phyloP scores from a whole-genome alignment of 805 yeast species.

The Metschnikowia corniflorae region DNA sequence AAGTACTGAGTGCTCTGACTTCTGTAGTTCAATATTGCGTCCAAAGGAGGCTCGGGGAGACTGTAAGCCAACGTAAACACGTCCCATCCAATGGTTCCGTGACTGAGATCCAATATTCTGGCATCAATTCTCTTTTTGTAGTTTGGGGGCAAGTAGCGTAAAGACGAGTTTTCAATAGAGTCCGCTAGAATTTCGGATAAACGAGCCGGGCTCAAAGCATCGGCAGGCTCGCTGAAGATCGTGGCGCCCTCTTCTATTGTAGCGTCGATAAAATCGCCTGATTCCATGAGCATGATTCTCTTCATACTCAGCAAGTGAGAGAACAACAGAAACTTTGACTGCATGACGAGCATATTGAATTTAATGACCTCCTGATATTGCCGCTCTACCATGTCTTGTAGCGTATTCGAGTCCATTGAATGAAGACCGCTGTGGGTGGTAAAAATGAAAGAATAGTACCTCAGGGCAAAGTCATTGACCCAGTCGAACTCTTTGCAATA shows the following conservation, averaged over 20 bases:
- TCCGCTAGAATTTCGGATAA: slow-evolving; percentile 62
- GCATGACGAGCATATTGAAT: slow-evolving; percentile 48
- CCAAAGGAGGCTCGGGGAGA: slow-evolving; percentile 52
- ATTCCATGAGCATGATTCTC: slow-evolving; percentile 63
- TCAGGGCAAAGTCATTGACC: slow-evolving; percentile 44
- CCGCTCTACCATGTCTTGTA: slow-evolving; percentile 31
- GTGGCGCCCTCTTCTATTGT: slow-evolving; percentile 54
- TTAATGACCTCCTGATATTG: slow-evolving; percentile 53
- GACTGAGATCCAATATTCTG: slow-evolving; percentile 67
- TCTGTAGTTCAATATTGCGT: slow-evolving; percentile 30
- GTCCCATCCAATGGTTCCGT: slow-evolving; percentile 83
- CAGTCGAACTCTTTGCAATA: slow-evolving; percentile 69
- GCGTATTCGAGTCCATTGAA: slow-evolving; percentile 30
- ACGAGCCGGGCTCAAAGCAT: slow-evolving; percentile 59
- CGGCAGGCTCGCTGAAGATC: slow-evolving; percentile 58
- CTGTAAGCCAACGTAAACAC: slow-evolving; percentile 83
- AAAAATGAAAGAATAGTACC: slow-evolving; percentile 30
- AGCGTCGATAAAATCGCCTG: slow-evolving; percentile 77
- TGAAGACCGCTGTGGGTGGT: slow-evolving; percentile 31
- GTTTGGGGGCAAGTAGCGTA: slow-evolving; percentile 32
- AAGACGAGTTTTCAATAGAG: slow-evolving; percentile 55
- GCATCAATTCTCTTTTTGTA: slow-evolving; percentile 70
- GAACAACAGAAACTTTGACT: slow-evolving; percentile 44
- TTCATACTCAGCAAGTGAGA: slow-evolving; percentile 61
- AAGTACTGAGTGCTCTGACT: slow-evolving; percentile 51